phyloP scores from a whole-genome alignment of 164 flowering plant species.

The Macadamia tetraphylla region DNA sequence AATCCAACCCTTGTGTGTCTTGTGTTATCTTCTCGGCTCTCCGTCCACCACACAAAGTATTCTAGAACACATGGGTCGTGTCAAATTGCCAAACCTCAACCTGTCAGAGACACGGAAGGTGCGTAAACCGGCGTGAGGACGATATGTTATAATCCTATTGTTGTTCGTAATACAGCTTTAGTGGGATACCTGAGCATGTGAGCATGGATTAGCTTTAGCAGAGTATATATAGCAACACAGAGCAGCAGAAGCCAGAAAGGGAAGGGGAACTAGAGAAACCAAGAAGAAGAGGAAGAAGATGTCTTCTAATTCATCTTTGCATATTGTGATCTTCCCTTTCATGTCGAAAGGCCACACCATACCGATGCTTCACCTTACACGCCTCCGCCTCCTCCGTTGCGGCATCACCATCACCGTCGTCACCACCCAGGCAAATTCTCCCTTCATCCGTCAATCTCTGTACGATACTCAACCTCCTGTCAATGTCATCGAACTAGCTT shows the following conservation, averaged over 20 bases:
- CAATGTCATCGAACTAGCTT: conserved; percentile 31
- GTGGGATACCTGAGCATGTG: too few species aligned
- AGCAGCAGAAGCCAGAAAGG: background rate
- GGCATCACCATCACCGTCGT: conserved; percentile 39
- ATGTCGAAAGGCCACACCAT: conserved; percentile 62
- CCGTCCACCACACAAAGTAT: too few species aligned
- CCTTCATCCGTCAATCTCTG: conserved; percentile 28
- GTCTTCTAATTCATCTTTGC: conserved; percentile 4
- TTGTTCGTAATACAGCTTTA: too few species aligned
- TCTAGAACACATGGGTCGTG: too few species aligned
- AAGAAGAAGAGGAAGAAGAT: background rate
- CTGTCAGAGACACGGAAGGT: too few species aligned
- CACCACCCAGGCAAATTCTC: conserved; percentile 47
- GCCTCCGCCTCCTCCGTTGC: conserved; percentile 30
- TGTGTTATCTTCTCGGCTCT: too few species aligned
- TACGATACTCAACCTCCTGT: conserved; percentile 16
- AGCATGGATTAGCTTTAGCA: too few species aligned
- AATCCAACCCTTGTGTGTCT: too few species aligned
- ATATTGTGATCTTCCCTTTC: conserved; percentile 42
- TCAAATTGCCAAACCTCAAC: too few species aligned
- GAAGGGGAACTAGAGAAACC: background rate
- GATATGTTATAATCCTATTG: too few species aligned
- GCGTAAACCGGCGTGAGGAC: too few species aligned
- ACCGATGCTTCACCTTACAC: conserved; percentile 43
- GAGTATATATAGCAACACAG: too few species aligned